Percentiles rank a stretch among this genome's conserved stretches.
These are phyloP conservation scores for Sclerotinia trifoliorum DNA, from an alignment of 2,329 filamentous ascomycete genomes.

Conservation along the genomic window DNA sequence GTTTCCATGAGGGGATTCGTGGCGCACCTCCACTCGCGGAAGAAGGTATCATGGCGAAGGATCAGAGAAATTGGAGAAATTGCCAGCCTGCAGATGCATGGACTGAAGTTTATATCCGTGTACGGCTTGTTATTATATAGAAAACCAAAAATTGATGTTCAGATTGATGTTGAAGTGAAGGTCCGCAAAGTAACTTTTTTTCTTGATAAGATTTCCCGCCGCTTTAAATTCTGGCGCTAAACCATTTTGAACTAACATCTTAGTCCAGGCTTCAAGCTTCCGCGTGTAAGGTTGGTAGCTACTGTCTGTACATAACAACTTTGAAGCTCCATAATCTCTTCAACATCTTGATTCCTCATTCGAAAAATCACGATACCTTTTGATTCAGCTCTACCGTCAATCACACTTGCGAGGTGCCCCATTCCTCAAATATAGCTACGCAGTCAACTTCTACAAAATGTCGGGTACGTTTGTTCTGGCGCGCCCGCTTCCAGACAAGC, in stretches of 20 bases:
- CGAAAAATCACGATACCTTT: background rate
- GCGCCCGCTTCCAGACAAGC: conserved; percentile 22
- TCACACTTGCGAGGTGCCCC: background rate
- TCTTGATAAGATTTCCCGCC: conserved; percentile 20
- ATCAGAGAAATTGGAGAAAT: conserved; percentile 1
- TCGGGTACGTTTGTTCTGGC: conserved; percentile 40
- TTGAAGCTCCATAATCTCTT: conserved; percentile 18
- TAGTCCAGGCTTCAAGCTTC: conserved; percentile 24
- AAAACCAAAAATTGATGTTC: background rate
- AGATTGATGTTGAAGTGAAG: conserved; percentile 18
- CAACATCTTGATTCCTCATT: background rate
- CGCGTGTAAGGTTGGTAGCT: conserved; percentile 21
- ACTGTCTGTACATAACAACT: conserved; percentile 16
- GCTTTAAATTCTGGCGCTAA: conserved; percentile 19
- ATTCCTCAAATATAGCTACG: background rate
- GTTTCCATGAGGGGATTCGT: conserved; percentile 57
- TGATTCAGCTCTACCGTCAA: background rate
- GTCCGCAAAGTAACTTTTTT: conserved; percentile 21
- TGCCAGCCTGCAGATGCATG: background rate
- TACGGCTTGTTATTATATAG: background rate
- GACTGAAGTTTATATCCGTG: conserved; percentile 1
- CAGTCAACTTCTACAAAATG: conserved; percentile 37
- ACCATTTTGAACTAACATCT: conserved; percentile 14
- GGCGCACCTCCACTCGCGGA: conserved; percentile 25
- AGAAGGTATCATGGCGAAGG: conserved; percentile 30